Base-by-base conservation (phyloP, 306 rosid genomes). In the Pueraria montana region DNA sequence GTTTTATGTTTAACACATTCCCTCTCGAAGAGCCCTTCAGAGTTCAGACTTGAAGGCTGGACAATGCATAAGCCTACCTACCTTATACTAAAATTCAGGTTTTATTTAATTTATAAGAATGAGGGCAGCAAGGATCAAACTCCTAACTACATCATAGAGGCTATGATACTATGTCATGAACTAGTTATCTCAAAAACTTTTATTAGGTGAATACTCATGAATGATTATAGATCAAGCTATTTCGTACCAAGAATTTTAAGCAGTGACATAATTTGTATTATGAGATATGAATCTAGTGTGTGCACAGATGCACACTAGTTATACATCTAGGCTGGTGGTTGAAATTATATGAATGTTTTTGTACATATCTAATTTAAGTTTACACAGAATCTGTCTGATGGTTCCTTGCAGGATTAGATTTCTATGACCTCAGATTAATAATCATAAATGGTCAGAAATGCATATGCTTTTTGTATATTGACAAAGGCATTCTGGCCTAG, bases 401-500 rank as follows among this genome's bases (percentile, higher is more conserved):
- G 24, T 58, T 79, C 72, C 72, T 21, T 46, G 45, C 36, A 6
- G 75, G 50, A 80, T 75, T 48, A 56, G 61, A 67, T 68, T 75
- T 27, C 70, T 46, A 21, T 74, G 34, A 42, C 12, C 68, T 14
- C 53, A 70, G 52, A 46, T 49, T 34, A 48, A 62, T 78, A 26
- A 18, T 17, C 53, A 30, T 38, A 72, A 78, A 58, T 53, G 17
- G 36, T 32, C 17, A 32, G 34, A 58, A 56, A 48, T 69, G 20
- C 46, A 48, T 49, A 61, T 9, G 30, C 26, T 64, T 16, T 53
- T 50, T 43, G 18, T 72, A 36, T 16, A 46, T 26, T 56, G 49
- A 65, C 55, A 55, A 3, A 67, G 14, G 71, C 63, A 5, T 76
- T 76, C 53, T 10, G 34, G 17, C 50, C 49, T 74, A 42, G 40